A percentile compares a stretch with the other conserved stretches of the same genome.
Evolutionary conservation across 208 protist species (phyloP).

Genomic region (Leptomonas pyrrhocoris): DNA sequence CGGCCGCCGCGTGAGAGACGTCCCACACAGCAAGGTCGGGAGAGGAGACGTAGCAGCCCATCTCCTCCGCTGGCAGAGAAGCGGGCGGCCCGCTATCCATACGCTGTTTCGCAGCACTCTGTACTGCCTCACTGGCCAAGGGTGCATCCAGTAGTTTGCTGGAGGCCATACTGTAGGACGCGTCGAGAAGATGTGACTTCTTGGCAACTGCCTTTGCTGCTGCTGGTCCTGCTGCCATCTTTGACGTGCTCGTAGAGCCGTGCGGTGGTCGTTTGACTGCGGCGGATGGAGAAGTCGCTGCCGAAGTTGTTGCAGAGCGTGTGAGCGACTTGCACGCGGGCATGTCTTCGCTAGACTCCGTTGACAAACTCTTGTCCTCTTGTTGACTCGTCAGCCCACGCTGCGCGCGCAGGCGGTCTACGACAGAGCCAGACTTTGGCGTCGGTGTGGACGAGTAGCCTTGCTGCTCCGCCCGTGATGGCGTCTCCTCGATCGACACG

Average conservation of each 20-base stretch:
- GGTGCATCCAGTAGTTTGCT: slow-evolving; percentile 12
- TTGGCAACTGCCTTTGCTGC: neutral
- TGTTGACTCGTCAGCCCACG: neutral
- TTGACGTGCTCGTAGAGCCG: neutral
- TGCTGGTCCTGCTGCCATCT: neutral
- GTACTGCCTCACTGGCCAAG: neutral
- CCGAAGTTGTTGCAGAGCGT: neutral
- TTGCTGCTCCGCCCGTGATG: neutral
- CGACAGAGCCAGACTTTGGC: slow-evolving; percentile 8
- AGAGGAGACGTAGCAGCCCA: slow-evolving; percentile 2
- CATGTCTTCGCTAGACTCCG: slow-evolving; percentile 20
- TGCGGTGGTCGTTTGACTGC: neutral
- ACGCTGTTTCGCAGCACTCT: neutral
- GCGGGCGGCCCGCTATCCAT: neutral
- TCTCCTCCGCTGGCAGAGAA: neutral
- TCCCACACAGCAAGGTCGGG: neutral
- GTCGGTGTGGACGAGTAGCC: no score
- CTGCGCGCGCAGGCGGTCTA: slow-evolving; percentile 24
- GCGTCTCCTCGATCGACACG: neutral
- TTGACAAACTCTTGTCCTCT: neutral
- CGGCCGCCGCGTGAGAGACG: neutral
- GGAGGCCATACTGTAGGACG: neutral
- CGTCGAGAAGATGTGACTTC: neutral
- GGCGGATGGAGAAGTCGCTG: neutral
- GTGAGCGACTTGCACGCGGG: slow-evolving; percentile 4